These are phyloP conservation scores for Ganoderma multipileum DNA, from an alignment of 1,284 basidiomycete genomes.

Conservation along the genomic window DNA sequence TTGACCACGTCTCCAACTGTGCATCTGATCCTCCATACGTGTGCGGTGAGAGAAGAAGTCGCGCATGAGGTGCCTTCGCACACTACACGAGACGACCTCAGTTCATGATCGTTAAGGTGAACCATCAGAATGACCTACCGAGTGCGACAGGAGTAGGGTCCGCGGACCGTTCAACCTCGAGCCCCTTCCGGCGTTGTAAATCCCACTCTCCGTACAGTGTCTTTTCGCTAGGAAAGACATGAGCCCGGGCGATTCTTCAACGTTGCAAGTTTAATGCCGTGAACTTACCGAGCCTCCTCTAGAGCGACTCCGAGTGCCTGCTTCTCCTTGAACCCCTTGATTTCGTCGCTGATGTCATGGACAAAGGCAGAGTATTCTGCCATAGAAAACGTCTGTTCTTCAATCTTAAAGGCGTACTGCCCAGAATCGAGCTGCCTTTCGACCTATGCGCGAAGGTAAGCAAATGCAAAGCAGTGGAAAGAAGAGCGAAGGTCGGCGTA, in stretches of 20 bases:
- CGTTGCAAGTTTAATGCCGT: neutral
- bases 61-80: slow-evolving; percentile 31
- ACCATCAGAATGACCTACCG: neutral
- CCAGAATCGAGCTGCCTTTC: slow-evolving; percentile 69
- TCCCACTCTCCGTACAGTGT: slow-evolving; percentile 31
- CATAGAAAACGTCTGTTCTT: slow-evolving; percentile 60
- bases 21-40: slow-evolving; percentile 64
- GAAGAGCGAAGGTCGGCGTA: slow-evolving; percentile 31
- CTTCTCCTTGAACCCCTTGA: slow-evolving; percentile 49
- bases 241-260: neutral
- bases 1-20: slow-evolving; percentile 51
- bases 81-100: neutral
- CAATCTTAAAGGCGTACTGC: slow-evolving; percentile 64
- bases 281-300: slow-evolving; percentile 50
- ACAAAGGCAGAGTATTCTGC: slow-evolving; percentile 55
- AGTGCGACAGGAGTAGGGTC: neutral
- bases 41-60: slow-evolving; percentile 57
- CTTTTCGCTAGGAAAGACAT: slow-evolving; percentile 20
- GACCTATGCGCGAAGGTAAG: slow-evolving; percentile 43
- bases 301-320: slow-evolving; percentile 45
- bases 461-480: neutral
- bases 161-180: slow-evolving; percentile 10
- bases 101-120: neutral
- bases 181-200: slow-evolving; percentile 13
- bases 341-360: slow-evolving; percentile 49